These are phyloP conservation scores for Tricladium varicosporioides DNA, from an alignment of 2,329 filamentous ascomycete genomes.

Conservation along the genomic window DNA sequence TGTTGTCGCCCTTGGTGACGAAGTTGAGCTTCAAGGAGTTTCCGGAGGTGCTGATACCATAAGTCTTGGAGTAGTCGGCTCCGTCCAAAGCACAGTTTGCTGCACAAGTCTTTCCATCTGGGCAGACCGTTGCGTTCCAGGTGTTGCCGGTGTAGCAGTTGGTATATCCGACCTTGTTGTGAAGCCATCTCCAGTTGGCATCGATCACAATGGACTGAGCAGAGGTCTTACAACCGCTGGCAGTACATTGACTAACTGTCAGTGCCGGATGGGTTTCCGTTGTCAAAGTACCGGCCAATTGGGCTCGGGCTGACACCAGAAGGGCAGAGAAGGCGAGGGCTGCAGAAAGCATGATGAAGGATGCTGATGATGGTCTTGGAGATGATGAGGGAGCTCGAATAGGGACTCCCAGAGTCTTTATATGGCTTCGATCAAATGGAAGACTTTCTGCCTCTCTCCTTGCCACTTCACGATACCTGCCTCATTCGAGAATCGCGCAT, in stretches of 20 bases:
- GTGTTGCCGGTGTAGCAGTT: constrained; percentile 44
- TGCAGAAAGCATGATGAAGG: constrained; percentile 31
- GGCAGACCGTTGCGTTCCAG: constrained; percentile 43
- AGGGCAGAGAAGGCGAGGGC: constrained; percentile 42
- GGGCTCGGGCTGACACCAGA: constrained; percentile 44
- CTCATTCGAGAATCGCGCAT: constrained; percentile 13
- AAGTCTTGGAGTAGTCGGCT: constrained; percentile 50
- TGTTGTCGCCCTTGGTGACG: constrained; percentile 46
- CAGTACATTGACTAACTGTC: constrained; percentile 50
- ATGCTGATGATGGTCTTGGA: constrained; percentile 9
- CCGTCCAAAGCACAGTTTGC: constrained; percentile 53
- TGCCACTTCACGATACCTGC: not conserved
- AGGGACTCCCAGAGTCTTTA: constrained; percentile 20
- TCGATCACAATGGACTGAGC: constrained; percentile 51
- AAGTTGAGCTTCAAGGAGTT: constrained; percentile 55
- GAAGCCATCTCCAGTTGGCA: constrained; percentile 59
- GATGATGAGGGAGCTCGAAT: constrained; percentile 16
- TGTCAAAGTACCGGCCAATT: constrained; percentile 46
- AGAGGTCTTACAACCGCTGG: constrained; percentile 46
- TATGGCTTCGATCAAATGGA: constrained; percentile 16
- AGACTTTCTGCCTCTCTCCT: not conserved
- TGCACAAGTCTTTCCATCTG: constrained; percentile 44
- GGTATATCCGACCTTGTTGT: constrained; percentile 42
- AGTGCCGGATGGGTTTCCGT: constrained; percentile 52
- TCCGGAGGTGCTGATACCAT: constrained; percentile 54